Percentiles rank a stretch among this genome's conserved stretches.
These are phyloP conservation scores for Boletellus dicymbophilus DNA, from an alignment of 1,284 basidiomycete species.

Conservation along the genomic window DNA sequence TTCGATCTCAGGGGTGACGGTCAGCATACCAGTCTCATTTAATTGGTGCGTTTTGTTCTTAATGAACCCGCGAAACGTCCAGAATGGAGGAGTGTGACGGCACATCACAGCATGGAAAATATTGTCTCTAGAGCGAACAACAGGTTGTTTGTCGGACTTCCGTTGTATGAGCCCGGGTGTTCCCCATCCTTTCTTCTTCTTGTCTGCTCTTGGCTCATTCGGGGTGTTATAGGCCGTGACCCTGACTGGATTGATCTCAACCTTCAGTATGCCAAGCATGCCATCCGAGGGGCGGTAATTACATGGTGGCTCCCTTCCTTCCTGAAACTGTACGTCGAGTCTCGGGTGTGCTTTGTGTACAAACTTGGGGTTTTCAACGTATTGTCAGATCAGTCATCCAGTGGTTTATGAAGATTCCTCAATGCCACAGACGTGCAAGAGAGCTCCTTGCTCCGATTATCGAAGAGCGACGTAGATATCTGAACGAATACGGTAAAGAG, in stretches of 20 bases:
- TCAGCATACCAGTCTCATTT: background rate
- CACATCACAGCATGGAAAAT: slow-evolving; percentile 17
- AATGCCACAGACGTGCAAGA: slow-evolving; percentile 4
- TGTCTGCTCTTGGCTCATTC: background rate
- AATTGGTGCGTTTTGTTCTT: background rate
- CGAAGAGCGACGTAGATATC: slow-evolving; percentile 35
- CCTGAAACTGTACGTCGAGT: slow-evolving; percentile 37
- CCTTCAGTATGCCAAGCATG: slow-evolving; percentile 33
- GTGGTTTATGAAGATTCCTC: background rate
- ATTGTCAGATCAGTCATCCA: slow-evolving; percentile 1
- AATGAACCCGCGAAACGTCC: background rate
- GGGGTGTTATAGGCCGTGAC: slow-evolving; percentile 20
- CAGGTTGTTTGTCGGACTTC: slow-evolving; percentile 41
- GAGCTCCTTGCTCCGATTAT: slow-evolving; percentile 38
- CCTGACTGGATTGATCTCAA: slow-evolving; percentile 38
- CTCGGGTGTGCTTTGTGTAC: background rate
- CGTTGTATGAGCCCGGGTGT: slow-evolving; percentile 9
- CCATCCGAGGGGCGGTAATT: slow-evolving; percentile 21
- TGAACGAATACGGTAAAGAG: slow-evolving; percentile 36
- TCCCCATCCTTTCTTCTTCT: too few relatives aligned
- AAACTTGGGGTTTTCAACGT: background rate
- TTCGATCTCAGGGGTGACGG: slow-evolving; percentile 19
- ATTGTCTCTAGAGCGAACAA: slow-evolving; percentile 38
- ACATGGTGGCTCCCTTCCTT: slow-evolving; percentile 39
- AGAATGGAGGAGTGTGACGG: slow-evolving; percentile 19